Evolutionary conservation across 495 filamentous ascomycete genomes (phyloP).

Genomic region (Zalerion maritima): DNA sequence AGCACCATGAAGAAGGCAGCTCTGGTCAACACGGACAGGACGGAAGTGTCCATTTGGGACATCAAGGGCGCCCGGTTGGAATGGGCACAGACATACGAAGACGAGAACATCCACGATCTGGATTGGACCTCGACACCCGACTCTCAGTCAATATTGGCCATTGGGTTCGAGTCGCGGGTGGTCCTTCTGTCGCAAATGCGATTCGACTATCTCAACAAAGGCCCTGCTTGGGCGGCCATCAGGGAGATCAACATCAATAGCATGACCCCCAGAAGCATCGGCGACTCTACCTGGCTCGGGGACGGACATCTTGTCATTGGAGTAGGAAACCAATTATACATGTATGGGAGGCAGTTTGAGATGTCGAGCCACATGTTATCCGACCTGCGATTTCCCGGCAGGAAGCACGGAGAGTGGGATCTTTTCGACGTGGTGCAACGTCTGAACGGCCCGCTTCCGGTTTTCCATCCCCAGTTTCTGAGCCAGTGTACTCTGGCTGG

Average conservation of each 20-base stretch:
- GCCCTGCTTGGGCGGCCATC: constrained; percentile 80
- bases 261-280: constrained; percentile 81
- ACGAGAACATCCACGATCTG: constrained; percentile 68
- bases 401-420: constrained; percentile 33
- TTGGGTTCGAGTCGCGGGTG: constrained; percentile 78
- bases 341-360: constrained; percentile 63
- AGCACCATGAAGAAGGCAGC: constrained; percentile 81
- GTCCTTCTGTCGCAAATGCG: constrained; percentile 80
- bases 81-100: constrained; percentile 58
- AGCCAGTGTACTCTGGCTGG: constrained; percentile 78
- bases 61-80: constrained; percentile 69
- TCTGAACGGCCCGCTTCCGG: constrained; percentile 75
- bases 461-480: constrained; percentile 88
- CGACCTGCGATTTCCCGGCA: constrained; percentile 45
- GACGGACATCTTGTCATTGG: constrained; percentile 75
- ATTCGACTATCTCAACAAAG: constrained; percentile 82
- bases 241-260: constrained; percentile 68
- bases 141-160: constrained; percentile 77
- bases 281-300: constrained; percentile 80
- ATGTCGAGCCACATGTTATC: constrained; percentile 46
- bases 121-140: constrained; percentile 94
- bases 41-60: constrained; percentile 87
- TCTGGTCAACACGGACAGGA: constrained; percentile 56
- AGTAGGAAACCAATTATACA: constrained; percentile 84
- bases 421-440: constrained; percentile 69